Base-by-base conservation (phyloP, 2,329 filamentous ascomycete genomes). In the Cladosporium oxysporum region DNA sequence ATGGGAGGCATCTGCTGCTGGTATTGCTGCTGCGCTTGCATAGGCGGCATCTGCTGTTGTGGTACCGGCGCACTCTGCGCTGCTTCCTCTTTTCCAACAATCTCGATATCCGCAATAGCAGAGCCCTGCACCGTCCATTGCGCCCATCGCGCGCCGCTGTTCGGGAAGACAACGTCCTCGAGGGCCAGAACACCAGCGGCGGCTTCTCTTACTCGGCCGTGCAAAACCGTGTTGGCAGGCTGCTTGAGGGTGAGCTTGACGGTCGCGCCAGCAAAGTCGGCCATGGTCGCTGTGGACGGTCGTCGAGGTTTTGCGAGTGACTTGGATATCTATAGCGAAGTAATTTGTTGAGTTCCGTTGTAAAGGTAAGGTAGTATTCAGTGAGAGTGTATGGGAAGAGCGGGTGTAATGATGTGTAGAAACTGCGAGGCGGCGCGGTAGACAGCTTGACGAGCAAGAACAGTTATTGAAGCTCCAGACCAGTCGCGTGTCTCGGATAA, bases 191-290 rank as follows among this genome's bases (percentile, higher is more conserved):
- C 89, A 74, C 87, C 88, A 68, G 89, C 84, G 21, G 75, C 70
- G 63, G 94, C 88, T 71, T 88, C 84, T 67, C 87, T 85, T 41
- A 96, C 90, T 26, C 87, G 86, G 61, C 92, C 92, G 67, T 88
- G 87, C 59, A 94, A 80, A 72, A 86, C 82, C 50, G 85, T 86
- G 67, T 86, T 86, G 2, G 85, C 83, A 62, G 90, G 89, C 66
- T 87, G 83, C 72, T 84, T 86, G 69, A 95, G 83, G 41, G 89
- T 90, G 73, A 95, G 88, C 67, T 88, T 81, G 79, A 95, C 91
- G 67, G 89, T 88, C 77, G 91, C 85, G 68, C 91, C 91, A 73
- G 92, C 87, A 76, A 94, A 92, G 67, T 84, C 87, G 58, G 89
- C 88, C 88, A 91, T 91, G 71, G 66, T 69, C n/a, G 28, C 28